Base-by-base conservation (phyloP, 1,139 yeast genomes). In the Protomyces gravidus region DNA sequence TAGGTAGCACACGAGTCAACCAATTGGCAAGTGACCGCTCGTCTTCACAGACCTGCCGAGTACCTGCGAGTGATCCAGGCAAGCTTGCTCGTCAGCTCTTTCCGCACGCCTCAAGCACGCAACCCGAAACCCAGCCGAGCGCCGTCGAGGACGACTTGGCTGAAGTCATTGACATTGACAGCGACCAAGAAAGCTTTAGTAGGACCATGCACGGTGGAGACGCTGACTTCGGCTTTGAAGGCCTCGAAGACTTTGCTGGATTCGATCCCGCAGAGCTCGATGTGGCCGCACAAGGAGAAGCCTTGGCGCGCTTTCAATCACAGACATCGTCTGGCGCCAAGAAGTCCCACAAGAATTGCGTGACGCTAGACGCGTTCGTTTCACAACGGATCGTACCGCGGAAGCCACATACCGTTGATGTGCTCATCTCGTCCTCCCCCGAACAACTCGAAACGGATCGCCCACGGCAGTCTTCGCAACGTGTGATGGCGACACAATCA, bases 91-190 rank as follows among this genome's bases (percentile, higher is more conserved):
- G 42, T n/a, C 33, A 53, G 17, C 47, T 53, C 11, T 30, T 45
- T 42, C 26, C 33, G 7, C n/a, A n/a, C n/a, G n/a, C n/a, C n/a
- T n/a, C n/a, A n/a, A n/a, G n/a, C n/a, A n/a, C n/a, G n/a, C n/a
- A n/a, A n/a, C n/a, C n/a, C n/a, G n/a, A n/a, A n/a, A n/a, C n/a
- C n/a, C 25, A 32, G 39, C 46, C 36, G 28, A 42, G 19, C 11
- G 23, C 32, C 23, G 48, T 45, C 17, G 28, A 32, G 30, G 7
- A 42, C 7, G 36, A 51, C n/a, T n/a, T n/a, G n/a, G 11, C 36
- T 1, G 58, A 30, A 28, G 25, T 53, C 50, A 33, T 25, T 46
- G 51, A 45, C 46, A 25, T 33, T 50, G 27, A 50, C 47, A 46
- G 45, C 23, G 47, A 53, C 19, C 47, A 53, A 46, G 39, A 46